These are phyloP conservation scores for Fraxinus quadrangulata DNA, from an alignment of 257 asterid genomes.

Conservation along the genomic window DNA sequence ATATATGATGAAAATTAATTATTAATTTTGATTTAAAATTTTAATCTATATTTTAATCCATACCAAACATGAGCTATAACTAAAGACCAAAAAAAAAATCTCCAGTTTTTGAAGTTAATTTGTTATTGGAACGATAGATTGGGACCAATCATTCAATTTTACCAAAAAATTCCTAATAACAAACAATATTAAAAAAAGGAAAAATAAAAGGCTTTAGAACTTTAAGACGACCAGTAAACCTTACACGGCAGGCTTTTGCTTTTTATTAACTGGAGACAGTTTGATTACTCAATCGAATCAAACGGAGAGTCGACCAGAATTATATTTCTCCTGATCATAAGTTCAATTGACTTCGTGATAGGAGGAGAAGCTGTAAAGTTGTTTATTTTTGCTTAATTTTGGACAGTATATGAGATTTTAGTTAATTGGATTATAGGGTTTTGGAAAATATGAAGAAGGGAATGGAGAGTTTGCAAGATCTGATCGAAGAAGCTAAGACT, in stretches of 20 bases:
- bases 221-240: slow-evolving; percentile 15
- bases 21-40: too few relatives aligned
- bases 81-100: too few relatives aligned
- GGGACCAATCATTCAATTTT: not conserved
- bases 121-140: not conserved
- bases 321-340: not conserved
- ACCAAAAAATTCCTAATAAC: not conserved
- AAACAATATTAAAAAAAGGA: not conserved
- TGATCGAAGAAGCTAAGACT: slow-evolving; percentile 95
- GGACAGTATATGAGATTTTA: slow-evolving; percentile 24
- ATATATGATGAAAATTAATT: too few relatives aligned
- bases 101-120: too few relatives aligned
- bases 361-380: slow-evolving; percentile 3
- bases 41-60: too few relatives aligned
- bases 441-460: slow-evolving; percentile 57
- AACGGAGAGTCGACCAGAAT: not conserved
- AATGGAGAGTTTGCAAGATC: slow-evolving; percentile 85
- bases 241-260: not conserved
- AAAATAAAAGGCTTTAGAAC: slow-evolving; percentile 2
- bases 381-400: slow-evolving; percentile 19
- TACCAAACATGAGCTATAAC: too few relatives aligned
- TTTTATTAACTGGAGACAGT: not conserved
- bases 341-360: not conserved
- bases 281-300: slow-evolving; percentile 9
- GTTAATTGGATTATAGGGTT: slow-evolving; percentile 35